Percentiles rank a stretch among this genome's conserved stretches.
Evolutionary conservation across 768 basidiomycete genomes (phyloP).

Genomic region (Daedaleopsis sinensis): DNA sequence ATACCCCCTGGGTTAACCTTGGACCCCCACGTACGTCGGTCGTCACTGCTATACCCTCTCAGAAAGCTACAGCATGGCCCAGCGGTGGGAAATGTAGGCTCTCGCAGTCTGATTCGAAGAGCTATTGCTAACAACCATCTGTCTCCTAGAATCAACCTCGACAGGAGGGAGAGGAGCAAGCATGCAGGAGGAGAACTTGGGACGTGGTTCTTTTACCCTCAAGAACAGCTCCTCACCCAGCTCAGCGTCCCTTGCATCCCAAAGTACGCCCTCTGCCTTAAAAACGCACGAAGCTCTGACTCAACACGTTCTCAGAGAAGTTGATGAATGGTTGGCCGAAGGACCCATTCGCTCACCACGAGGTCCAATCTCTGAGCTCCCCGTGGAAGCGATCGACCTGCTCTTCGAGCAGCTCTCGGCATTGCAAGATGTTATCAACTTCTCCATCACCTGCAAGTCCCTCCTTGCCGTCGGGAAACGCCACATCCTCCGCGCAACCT

Average conservation of each 20-base stretch:
- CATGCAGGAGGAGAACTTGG: not conserved
- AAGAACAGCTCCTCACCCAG: not conserved
- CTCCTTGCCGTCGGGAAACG: not conserved
- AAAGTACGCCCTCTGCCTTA: not conserved
- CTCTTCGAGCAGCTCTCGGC: not conserved
- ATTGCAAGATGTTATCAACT: not conserved
- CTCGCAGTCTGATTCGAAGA: not conserved
- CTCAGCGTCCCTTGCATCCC: not conserved
- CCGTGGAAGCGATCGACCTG: not conserved
- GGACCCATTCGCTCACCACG: not conserved
- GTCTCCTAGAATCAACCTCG: not conserved
- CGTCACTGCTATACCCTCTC: not conserved
- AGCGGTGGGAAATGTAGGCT: not conserved
- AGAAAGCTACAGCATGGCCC: not conserved
- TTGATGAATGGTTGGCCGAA: not conserved
- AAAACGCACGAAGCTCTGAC: not conserved
- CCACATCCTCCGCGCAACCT: not conserved
- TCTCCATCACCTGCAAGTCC: slow-evolving; percentile 7
- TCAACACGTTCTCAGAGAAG: not conserved
- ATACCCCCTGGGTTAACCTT: no score
- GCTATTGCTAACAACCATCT: not conserved
- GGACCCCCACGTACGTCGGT: no score
- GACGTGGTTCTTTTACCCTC: slow-evolving; percentile 4
- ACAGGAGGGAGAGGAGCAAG: not conserved
- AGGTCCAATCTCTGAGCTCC: not conserved